Conservation (phyloP, 2,329 filamentous ascomycete genomes). For the Celoporthe dispersa region DNA sequence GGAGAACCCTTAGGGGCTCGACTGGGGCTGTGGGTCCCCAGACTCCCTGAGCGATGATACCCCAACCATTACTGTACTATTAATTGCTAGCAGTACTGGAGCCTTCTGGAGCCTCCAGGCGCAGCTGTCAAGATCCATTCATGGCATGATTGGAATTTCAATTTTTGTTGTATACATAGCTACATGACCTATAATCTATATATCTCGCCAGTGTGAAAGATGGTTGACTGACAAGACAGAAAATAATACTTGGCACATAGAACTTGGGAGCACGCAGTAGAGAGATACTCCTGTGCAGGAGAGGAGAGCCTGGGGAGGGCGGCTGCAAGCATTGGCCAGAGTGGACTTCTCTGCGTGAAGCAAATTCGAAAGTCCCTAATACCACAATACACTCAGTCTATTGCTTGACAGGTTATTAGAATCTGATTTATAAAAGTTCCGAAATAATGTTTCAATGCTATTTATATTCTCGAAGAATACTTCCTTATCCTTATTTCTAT, state of each 20-base stretch:
- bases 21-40: background rate
- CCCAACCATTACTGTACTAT: background rate
- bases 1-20: background rate
- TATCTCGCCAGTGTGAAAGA: too few species aligned
- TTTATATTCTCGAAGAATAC: too few species aligned
- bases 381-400: background rate
- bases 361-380: background rate
- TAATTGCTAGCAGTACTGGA: background rate
- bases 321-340: too few species aligned
- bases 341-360: background rate
- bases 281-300: background rate
- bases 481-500: background rate
- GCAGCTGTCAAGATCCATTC: background rate
- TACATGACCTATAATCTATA: background rate
- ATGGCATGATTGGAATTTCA: background rate
- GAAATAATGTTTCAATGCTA: too few species aligned
- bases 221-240: background rate
- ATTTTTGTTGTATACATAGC: background rate
- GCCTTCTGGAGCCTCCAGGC: background rate
- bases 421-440: too few species aligned
- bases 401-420: background rate
- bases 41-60: background rate
- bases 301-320: too few species aligned
- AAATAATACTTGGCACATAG: background rate
- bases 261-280: background rate